Conservation (phyloP, 352 stramenopile species). For the Globisporangium okanoganense region DNA sequence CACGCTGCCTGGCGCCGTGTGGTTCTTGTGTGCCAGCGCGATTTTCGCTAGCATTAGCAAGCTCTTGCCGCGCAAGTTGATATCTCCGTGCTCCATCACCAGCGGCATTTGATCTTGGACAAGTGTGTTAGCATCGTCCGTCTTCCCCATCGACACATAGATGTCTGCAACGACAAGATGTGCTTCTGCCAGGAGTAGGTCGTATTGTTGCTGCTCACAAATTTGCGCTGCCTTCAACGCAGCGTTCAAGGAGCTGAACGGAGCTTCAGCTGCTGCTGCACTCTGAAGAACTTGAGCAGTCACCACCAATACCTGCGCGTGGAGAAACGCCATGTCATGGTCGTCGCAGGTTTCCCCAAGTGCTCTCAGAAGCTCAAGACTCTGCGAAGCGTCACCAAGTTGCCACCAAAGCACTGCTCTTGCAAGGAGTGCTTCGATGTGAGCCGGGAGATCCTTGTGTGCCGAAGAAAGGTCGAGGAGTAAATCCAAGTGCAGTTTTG, state of each 20-base stretch:
- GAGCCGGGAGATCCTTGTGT: conserved; percentile 37
- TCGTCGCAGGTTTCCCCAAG: conserved; percentile 41
- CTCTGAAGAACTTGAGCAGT: conserved; percentile 33
- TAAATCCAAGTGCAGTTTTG: conserved; percentile 38
- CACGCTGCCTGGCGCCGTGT: neutral
- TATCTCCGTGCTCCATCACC: conserved; percentile 59
- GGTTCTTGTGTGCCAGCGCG: conserved; percentile 25
- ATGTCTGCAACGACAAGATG: conserved; percentile 64
- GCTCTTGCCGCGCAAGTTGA: conserved; percentile 51
- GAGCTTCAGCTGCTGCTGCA: conserved; percentile 33
- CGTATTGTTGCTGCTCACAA: conserved; percentile 46
- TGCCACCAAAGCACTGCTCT: conserved; percentile 30
- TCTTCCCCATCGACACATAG: conserved; percentile 53
- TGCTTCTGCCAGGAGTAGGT: conserved; percentile 51
- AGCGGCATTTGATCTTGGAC: conserved; percentile 60
- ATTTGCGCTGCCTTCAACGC: conserved; percentile 45
- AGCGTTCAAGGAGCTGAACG: conserved; percentile 42
- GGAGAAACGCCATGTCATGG: conserved; percentile 37
- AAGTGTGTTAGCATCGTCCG: conserved; percentile 37
- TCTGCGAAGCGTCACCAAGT: conserved; percentile 29
- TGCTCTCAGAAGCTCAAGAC: conserved; percentile 34
- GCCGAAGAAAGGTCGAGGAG: conserved; percentile 41
- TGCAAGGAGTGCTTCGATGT: conserved; percentile 39
- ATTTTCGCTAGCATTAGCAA: conserved; percentile 57
- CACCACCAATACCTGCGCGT: conserved; percentile 47